Percentiles rank a stretch among this genome's conserved stretches.
These are phyloP conservation scores for Amanita exitialis DNA, from an alignment of 768 basidiomycete genomes.

Conservation along the genomic window DNA sequence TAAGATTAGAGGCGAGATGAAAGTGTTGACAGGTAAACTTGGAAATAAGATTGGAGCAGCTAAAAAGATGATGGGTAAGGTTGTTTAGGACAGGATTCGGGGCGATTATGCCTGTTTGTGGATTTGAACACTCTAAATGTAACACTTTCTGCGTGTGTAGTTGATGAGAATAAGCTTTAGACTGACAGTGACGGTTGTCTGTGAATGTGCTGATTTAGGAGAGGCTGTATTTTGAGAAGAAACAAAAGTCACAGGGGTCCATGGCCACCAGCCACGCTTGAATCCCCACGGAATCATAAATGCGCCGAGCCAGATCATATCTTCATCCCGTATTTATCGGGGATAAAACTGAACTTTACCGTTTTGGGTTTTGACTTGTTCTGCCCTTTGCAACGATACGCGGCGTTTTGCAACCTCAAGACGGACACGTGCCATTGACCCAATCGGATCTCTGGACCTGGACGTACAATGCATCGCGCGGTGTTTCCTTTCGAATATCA, in stretches of 20 bases:
- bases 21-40: conserved; percentile 7
- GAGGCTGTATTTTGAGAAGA: background rate
- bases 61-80: conserved; percentile 13
- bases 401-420: background rate
- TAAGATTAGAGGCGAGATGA: conserved; percentile 9
- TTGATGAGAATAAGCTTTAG: background rate
- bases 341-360: background rate
- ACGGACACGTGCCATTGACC: background rate
- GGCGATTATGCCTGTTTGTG: background rate
- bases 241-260: too few species aligned
- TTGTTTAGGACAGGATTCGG: background rate
- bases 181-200: background rate
- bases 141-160: background rate
- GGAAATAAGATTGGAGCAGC: conserved; percentile 6
- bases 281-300: too few species aligned
- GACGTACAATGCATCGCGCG: background rate
- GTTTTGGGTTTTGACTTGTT: background rate
- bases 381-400: background rate
- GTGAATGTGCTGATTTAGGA: background rate
- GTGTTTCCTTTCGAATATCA: too few species aligned
- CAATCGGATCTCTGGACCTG: background rate
- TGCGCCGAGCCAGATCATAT: too few species aligned
- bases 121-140: background rate
- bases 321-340: background rate
- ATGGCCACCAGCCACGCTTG: too few species aligned